Conservation (phyloP, 176 grass and related monocot genomes). For the Canna indica region DNA sequence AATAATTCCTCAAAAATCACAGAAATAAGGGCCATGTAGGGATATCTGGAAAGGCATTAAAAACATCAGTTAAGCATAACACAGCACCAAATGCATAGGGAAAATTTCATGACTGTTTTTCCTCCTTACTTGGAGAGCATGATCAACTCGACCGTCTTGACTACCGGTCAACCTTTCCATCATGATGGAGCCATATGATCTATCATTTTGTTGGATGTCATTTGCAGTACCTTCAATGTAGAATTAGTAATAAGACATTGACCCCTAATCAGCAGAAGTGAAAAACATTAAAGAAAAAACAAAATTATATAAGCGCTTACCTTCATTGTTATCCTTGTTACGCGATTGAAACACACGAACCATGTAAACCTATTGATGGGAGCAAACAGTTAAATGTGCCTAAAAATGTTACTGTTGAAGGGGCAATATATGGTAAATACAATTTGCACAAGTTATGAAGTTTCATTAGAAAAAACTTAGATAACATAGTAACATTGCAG, state of each 20-base stretch:
- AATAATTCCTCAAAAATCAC: too few species aligned
- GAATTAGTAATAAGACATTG: slow-evolving; percentile 11
- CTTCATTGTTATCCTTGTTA: slow-evolving; percentile 55
- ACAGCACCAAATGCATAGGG: background rate
- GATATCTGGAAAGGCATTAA: background rate
- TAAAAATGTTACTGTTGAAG: too few species aligned
- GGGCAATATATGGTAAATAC: background rate
- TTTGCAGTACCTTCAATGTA: slow-evolving; percentile 34
- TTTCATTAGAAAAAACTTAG: background rate
- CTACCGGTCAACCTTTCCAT: slow-evolving; percentile 85
- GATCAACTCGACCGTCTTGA: slow-evolving; percentile 69
- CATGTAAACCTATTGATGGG: slow-evolving; percentile 65
- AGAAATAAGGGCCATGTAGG: background rate
- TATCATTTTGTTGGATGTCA: slow-evolving; percentile 38
- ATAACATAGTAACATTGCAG: background rate
- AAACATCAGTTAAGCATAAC: background rate
- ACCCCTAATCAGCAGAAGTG: background rate
- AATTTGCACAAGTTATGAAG: background rate
- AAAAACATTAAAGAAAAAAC: slow-evolving; percentile 16
- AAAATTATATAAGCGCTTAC: slow-evolving; percentile 25
- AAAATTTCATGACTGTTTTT: slow-evolving; percentile 14
- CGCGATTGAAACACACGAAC: slow-evolving; percentile 56
- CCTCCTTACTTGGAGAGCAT: slow-evolving; percentile 75
- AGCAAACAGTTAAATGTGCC: background rate
- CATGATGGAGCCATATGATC: slow-evolving; percentile 83